Evolutionary conservation across 129 eudicot species (phyloP).

Genomic region (Helianthus tuberosus): DNA sequence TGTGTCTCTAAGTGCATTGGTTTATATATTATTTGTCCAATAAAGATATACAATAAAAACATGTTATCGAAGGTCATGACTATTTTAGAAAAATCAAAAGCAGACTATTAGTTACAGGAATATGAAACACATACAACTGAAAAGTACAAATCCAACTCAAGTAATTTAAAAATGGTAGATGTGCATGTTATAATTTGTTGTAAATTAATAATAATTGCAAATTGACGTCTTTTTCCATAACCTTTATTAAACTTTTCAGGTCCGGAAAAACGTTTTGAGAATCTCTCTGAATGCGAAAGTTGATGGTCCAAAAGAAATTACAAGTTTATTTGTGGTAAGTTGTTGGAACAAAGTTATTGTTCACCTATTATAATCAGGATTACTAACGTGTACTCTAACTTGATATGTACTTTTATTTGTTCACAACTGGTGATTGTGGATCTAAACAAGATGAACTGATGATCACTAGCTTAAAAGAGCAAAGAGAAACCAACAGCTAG

Average conservation of each 20-base stretch:
- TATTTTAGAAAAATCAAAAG: constrained; percentile 1
- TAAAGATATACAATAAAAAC: too few relatives aligned
- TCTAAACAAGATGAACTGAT: background rate
- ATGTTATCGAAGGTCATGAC: background rate
- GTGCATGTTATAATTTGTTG: constrained; percentile 30
- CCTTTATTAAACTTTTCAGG: constrained; percentile 34
- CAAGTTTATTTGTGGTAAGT: background rate
- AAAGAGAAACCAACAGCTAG: background rate
- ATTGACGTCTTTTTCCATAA: constrained; percentile 21
- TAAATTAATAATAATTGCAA: constrained; percentile 23
- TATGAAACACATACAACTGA: constrained; percentile 1
- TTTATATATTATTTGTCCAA: constrained; percentile 1
- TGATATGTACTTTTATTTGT: too few relatives aligned
- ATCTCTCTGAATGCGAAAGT: constrained; percentile 31
- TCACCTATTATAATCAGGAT: background rate
- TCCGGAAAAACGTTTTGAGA: constrained; percentile 35
- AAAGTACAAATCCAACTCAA: constrained; percentile 33
- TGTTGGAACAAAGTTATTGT: background rate
- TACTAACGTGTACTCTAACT: too few relatives aligned
- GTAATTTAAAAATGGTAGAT: constrained; percentile 15
- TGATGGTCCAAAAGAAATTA: constrained; percentile 25
- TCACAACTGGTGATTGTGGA: too few relatives aligned
- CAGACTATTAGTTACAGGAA: background rate
- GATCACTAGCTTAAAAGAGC: background rate
- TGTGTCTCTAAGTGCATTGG: constrained; percentile 33